Base-by-base conservation (phyloP, 1,139 yeast genomes). In the Taphrina flavorubra region DNA sequence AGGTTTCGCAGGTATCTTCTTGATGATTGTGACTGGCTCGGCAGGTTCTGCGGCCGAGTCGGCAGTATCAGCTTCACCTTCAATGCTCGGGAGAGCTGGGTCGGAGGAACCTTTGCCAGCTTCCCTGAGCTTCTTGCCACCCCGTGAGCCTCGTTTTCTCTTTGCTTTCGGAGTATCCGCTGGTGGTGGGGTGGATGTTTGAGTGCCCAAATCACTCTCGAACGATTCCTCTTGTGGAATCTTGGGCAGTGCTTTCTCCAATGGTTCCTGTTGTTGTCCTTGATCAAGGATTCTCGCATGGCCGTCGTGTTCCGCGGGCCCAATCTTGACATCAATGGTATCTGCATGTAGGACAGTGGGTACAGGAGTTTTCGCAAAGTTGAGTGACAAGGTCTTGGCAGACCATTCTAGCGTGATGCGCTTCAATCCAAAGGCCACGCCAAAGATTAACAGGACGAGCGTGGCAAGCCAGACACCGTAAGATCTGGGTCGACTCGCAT, bases 91-190 rank as follows among this genome's bases (percentile, higher is more conserved):
- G 20, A 37, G 20, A 13, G 2, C 47, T 44, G n/a, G 25, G n/a
- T 44, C 47, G 2, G 47, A 44, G 8, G 53, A 7, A 2, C n/a
- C 8, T 49, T 49, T 49, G 36, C 14, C 36, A 1, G 36, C 53
- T 1, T 37, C 55, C 11, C 56, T 53, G 11, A 42, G 51, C 57
- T 57, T 63, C 51, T 64, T 68, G 37, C 65, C 65, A 18, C 68
- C 64, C 18, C 65, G 42, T 6, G 60, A 40, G 42, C 65, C 68
- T n/a, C 70, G 68, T 42, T 64, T 68, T 16, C 68, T 51, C 42
- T 56, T 65, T 14, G 68, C 49, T 34, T 57, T 65, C 13, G 58
- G 42, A 18, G 58, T 34, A 13, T 53, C 58, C 2, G 2, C 44
- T 34, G 42, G n/a, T 1, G 20, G 20, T 4, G 25, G 5, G 6